Evolutionary conservation across 106 monocot genomes (phyloP), one percentile per base, ranked within the genome.

Genomic region (Amphibolis antarctica): DNA sequence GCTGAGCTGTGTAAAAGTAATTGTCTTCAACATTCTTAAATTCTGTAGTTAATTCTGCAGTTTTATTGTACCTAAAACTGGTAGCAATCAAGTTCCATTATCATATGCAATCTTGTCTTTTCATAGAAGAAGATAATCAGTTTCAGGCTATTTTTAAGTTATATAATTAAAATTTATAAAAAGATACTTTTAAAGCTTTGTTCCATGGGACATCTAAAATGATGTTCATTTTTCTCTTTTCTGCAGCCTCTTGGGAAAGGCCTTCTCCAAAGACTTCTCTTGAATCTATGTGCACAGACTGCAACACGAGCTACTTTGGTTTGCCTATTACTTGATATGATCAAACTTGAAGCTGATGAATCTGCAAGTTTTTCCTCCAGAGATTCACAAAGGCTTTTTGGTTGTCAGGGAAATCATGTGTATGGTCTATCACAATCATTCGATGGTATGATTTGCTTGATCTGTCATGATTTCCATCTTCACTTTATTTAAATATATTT

Each of bases 231-330:
- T 54, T 65, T 26, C 52, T 20, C 43, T 54, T 44, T 56, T 67
- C 65, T n/a, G 62, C 78, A 88, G 88, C 88, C 83, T 47, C 71
- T 83, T 66, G 78, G 78, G 54, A 88, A 88, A 69, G 81, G 88
- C 54, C 80, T 81, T 68, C 83, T 88, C 20, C 83, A 88, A 61
- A 80, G 83, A 65, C 75, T 88, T 69, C 21, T 88, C 36, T 42
- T 88, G 50, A 88, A 88, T 57, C 64, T 88, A 36, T 88, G 88
- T 73, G 78, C 81, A 28, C 75, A 88, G 68, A 74, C 73, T 46
- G 66, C 62, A 36, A 83, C 83, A 21, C 83, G 88, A 49, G 67
- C 68, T 29, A 60, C 53, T 57, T 48, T 88, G 23, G 54, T 83
- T 49, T 57, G 56, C 24, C 78, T 78, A 78, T 43, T 88, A 36